Percentiles rank a stretch among this genome's conserved stretches.
Conservation (phyloP, 768 basidiomycete species). For the Pisolithus sp. region DNA sequence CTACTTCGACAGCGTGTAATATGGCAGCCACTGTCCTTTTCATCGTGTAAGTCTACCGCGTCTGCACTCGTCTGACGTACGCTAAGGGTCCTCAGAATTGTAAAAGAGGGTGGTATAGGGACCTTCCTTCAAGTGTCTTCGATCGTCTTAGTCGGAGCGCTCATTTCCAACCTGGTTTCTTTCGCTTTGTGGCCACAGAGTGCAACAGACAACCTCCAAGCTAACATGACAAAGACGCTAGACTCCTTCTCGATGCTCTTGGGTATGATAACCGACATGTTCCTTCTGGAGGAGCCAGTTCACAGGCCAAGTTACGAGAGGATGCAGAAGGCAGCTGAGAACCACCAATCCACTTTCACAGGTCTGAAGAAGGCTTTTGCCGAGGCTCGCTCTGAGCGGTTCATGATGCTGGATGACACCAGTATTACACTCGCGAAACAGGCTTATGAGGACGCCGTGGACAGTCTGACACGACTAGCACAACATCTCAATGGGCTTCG, state of each 20-base stretch:
- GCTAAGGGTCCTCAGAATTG: constrained; percentile 42
- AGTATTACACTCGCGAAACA: constrained; percentile 30
- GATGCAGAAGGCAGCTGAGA: constrained; percentile 73
- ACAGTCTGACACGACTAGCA: constrained; percentile 80
- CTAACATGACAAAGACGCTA: constrained; percentile 77
- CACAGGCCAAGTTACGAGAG: constrained; percentile 52
- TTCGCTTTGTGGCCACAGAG: constrained; percentile 79
- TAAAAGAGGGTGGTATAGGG: constrained; percentile 82
- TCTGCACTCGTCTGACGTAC: neutral
- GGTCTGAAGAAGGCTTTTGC: constrained; percentile 77
- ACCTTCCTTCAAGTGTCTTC: constrained; percentile 69
- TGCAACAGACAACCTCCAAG: constrained; percentile 77
- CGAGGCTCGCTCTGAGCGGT: constrained; percentile 87
- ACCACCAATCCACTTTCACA: constrained; percentile 87
- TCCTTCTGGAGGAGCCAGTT: constrained; percentile 70
- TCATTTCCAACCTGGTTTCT: constrained; percentile 80
- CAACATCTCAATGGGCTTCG: constrained; percentile 91
- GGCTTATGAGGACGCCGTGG: constrained; percentile 83
- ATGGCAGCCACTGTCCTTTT: constrained; percentile 83
- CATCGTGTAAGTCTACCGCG: constrained; percentile 50
- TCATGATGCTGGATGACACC: constrained; percentile 24
- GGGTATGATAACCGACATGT: constrained; percentile 73
- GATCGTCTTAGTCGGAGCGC: constrained; percentile 71
- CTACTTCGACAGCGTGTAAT: constrained; percentile 53
- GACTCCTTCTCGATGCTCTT: constrained; percentile 87